A percentile compares a stretch with the other conserved stretches of the same genome.
Conservation (phyloP, 805 yeast species). For the Saturnispora mendoncae region DNA sequence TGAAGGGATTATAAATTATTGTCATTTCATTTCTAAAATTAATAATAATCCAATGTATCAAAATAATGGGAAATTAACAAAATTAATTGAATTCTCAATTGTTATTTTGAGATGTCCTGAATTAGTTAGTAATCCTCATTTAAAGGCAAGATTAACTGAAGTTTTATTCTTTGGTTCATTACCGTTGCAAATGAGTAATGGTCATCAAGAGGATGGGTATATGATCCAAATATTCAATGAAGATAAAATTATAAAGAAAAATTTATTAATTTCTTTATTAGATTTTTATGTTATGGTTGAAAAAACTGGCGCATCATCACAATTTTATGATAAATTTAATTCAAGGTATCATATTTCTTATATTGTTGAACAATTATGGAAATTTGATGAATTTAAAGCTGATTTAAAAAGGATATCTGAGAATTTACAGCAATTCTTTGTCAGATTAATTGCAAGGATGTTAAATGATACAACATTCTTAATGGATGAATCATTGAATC, state of each 20-base stretch:
- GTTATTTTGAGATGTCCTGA: slow-evolving; percentile 77
- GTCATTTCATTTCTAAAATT: slow-evolving; percentile 51
- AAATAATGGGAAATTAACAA: slow-evolving; percentile 42
- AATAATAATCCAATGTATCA: slow-evolving; percentile 47
- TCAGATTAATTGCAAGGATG: slow-evolving; percentile 89
- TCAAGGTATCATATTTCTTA: slow-evolving; percentile 79
- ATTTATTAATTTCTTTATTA: slow-evolving; percentile 72
- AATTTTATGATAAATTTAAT: slow-evolving; percentile 93
- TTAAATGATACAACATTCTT: slow-evolving; percentile 88
- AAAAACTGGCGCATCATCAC: slow-evolving; percentile 90
- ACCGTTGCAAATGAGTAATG: slow-evolving; percentile 37
- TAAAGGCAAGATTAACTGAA: slow-evolving; percentile 79
- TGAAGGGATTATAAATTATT: slow-evolving; percentile 72
- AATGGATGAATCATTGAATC: slow-evolving; percentile 81
- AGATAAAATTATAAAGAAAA: slow-evolving; percentile 51
- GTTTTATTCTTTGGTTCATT: slow-evolving; percentile 66
- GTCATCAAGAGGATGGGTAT: slow-evolving; percentile 54
- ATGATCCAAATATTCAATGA: slow-evolving; percentile 57
- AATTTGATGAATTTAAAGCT: slow-evolving; percentile 52
- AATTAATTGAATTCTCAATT: slow-evolving; percentile 63
- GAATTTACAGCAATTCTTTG: slow-evolving; percentile 71
- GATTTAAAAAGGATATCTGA: slow-evolving; percentile 64
- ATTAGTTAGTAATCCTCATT: slow-evolving; percentile 82
- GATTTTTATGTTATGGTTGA: slow-evolving; percentile 93
- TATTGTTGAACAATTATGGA: slow-evolving; percentile 79